A percentile compares a stretch with the other conserved stretches of the same genome.
These are phyloP conservation scores for Penstemon eatonii DNA, from an alignment of 257 asterid species.

Conservation along the genomic window DNA sequence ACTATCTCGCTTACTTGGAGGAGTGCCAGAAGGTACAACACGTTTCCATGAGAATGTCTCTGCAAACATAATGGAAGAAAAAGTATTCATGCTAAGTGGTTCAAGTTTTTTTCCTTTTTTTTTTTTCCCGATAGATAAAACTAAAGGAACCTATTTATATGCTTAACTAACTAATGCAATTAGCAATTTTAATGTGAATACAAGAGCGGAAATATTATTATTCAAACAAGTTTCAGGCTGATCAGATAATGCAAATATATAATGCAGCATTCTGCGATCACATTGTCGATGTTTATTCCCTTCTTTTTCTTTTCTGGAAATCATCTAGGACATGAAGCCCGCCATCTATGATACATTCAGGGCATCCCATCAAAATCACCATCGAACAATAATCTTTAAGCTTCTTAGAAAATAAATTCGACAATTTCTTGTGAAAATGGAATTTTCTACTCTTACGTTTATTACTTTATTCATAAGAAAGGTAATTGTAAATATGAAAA, in stretches of 20 bases:
- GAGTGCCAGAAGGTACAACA: slow-evolving; percentile 84
- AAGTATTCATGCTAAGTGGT: background rate
- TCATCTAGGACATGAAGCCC: slow-evolving; percentile 1
- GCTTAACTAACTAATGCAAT: background rate
- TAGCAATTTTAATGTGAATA: slow-evolving; percentile 9
- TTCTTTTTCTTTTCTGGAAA: slow-evolving; percentile 19
- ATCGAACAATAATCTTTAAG: background rate
- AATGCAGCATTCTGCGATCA: background rate
- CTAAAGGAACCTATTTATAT: background rate
- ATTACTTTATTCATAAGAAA: slow-evolving; percentile 14
- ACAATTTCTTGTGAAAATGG: slow-evolving; percentile 7
- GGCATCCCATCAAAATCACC: slow-evolving; percentile 13
- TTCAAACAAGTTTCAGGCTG: slow-evolving; percentile 20
- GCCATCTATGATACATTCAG: slow-evolving; percentile 11
- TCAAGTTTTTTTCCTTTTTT: no score
- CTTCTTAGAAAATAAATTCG: background rate
- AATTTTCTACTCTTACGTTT: background rate
- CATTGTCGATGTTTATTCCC: background rate
- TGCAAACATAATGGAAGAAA: slow-evolving; percentile 36
- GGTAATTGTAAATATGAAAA: slow-evolving; percentile 2
- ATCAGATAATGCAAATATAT: background rate
- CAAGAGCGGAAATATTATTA: background rate
- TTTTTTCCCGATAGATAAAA: background rate
- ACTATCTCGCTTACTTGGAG: slow-evolving; percentile 91
- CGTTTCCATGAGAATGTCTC: slow-evolving; percentile 85